Conservation (phyloP, 148 eudicot species). For the Silene latifolia region DNA sequence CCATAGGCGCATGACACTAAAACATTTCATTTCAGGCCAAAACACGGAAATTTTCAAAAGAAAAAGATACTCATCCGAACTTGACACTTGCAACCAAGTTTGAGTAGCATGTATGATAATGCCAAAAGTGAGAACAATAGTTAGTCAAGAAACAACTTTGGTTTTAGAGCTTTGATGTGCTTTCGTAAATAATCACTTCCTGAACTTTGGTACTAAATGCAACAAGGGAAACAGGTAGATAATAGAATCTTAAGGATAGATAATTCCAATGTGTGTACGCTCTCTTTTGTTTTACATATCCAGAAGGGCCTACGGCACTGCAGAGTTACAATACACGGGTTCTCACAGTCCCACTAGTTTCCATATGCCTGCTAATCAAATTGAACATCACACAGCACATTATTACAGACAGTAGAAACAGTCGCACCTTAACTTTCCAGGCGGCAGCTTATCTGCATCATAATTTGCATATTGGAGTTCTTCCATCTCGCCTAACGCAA, state of each 20-base stretch:
- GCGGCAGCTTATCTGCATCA: slow-evolving; percentile 81
- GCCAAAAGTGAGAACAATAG: too few relatives aligned
- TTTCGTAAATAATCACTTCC: not conserved
- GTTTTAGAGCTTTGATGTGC: not conserved
- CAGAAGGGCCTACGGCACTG: not conserved
- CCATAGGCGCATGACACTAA: not conserved
- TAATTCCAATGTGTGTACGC: too few relatives aligned
- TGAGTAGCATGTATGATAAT: not conserved
- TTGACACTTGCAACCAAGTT: not conserved
- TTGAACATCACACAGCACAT: not conserved
- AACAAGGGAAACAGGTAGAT: not conserved
- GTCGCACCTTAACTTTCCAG: slow-evolving; percentile 80
- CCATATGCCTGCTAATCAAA: too few relatives aligned
- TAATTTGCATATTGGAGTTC: slow-evolving; percentile 68
- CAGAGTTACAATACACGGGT: not conserved
- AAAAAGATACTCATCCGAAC: not conserved
- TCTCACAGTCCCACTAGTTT: too few relatives aligned
- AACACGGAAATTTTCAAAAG: not conserved
- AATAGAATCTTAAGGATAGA: not conserved
- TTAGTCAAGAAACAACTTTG: too few relatives aligned
- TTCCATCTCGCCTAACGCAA: slow-evolving; percentile 92
- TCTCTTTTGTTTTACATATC: too few relatives aligned
- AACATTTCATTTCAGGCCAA: not conserved
- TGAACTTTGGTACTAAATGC: not conserved
- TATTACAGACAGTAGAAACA: not conserved